A percentile compares a stretch with the other conserved stretches of the same genome.
These are phyloP conservation scores for Clathrus columnatus DNA, from an alignment of 768 basidiomycete species.

Conservation along the genomic window DNA sequence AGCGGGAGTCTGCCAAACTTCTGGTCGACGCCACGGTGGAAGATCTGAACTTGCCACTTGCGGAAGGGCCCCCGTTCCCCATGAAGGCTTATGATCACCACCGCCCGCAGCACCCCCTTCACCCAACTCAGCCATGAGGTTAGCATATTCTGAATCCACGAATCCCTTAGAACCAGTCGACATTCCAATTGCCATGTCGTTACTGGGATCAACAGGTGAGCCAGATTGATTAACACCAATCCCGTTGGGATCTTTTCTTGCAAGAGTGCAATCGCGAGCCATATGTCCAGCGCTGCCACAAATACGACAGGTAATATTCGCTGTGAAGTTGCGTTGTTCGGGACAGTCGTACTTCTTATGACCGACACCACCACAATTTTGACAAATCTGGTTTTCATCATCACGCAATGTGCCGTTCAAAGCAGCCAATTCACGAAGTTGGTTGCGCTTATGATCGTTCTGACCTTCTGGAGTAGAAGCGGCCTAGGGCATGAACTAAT, in stretches of 20 bases:
- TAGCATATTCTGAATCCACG: conserved; percentile 90
- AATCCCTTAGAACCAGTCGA: conserved; percentile 62
- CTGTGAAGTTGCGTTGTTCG: conserved; percentile 95
- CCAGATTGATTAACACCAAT: conserved; percentile 13
- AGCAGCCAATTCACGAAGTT: conserved; percentile 94
- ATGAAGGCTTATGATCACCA: conserved; percentile 45
- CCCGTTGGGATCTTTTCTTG: conserved; percentile 71
- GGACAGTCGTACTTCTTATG: conserved; percentile 99
- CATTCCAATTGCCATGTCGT: neutral
- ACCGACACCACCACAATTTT: conserved; percentile 89
- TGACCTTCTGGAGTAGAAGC: conserved; percentile 98
- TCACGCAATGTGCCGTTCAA: conserved; percentile 98
- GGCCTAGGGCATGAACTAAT: conserved; percentile 47
- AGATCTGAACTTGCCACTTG: conserved; percentile 61
- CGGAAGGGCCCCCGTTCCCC: conserved; percentile 47
- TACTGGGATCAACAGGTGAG: neutral
- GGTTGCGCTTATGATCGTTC: conserved; percentile 98
- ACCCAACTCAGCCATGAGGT: conserved; percentile 95
- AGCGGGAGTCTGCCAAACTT: conserved; percentile 60
- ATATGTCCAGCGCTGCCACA: conserved; percentile 98
- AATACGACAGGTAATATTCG: conserved; percentile 98
- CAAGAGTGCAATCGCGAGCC: conserved; percentile 92
- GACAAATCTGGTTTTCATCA: conserved; percentile 98
- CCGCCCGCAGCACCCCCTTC: conserved; percentile 54
- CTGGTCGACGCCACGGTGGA: conserved; percentile 87